phyloP scores from a whole-genome alignment of 139 green algal species.

The Coelastrella sp. region DNA sequence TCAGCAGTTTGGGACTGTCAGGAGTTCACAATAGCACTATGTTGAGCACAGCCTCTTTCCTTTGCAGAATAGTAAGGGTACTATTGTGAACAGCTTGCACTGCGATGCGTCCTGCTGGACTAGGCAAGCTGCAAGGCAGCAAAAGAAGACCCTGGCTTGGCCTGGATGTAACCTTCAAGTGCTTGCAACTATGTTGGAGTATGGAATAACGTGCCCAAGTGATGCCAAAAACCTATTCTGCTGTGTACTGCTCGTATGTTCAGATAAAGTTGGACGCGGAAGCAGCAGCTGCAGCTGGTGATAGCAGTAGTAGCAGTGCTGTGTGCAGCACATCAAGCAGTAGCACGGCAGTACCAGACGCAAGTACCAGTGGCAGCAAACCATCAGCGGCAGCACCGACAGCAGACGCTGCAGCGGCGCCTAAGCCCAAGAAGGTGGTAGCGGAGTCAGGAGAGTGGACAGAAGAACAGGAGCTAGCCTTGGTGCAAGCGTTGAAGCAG shows the following conservation, averaged over 20 bases:
- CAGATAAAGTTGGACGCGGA: constrained; percentile 52
- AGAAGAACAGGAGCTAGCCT: constrained; percentile 85
- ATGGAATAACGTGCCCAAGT: neutral
- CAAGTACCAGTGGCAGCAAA: neutral
- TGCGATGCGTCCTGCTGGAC: neutral
- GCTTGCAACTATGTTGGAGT: too few relatives aligned
- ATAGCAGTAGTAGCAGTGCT: constrained; percentile 23
- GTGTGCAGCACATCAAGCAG: constrained; percentile 27
- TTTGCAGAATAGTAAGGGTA: too few relatives aligned
- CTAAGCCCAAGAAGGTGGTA: constrained; percentile 25
- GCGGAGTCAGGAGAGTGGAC: constrained; percentile 70
- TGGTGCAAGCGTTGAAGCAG: constrained; percentile 94
- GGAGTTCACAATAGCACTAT: neutral
- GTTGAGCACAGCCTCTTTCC: neutral
- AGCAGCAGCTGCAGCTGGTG: constrained; percentile 2
- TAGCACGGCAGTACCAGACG: neutral
- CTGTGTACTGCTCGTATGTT: neutral
- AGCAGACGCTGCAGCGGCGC: constrained; percentile 2
- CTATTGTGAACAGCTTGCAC: neutral
- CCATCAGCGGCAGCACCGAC: constrained; percentile 18
- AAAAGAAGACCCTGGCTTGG: neutral
- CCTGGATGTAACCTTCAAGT: neutral
- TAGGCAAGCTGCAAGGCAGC: neutral
- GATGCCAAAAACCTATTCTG: neutral
- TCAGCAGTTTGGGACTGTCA: too few relatives aligned